Conservation (phyloP, 78 protist species). For the Neovahlkampfia damariscottae region DNA sequence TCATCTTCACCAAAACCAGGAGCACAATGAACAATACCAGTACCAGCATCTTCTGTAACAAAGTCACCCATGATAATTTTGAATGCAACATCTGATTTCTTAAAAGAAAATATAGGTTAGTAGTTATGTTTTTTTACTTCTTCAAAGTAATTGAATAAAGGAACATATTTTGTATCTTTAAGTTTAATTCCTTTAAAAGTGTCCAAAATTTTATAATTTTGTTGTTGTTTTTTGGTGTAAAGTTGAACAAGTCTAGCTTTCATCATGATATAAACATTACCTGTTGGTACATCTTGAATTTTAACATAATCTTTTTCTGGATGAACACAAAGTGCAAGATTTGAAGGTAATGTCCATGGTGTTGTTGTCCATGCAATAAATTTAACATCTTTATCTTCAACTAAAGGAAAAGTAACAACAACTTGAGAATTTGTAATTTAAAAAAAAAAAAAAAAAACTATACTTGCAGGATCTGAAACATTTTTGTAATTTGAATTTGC, state of each 20-base stretch:
- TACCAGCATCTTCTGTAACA: constrained; percentile 84
- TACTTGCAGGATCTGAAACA: constrained; percentile 81
- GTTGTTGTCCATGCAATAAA: constrained; percentile 99
- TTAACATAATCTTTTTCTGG: constrained; percentile 81
- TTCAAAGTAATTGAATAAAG: constrained; percentile 86
- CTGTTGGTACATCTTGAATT: constrained; percentile 11
- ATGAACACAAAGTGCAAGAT: constrained; percentile 85
- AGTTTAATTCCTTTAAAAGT: constrained; percentile 45
- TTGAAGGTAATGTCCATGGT: constrained; percentile 99
- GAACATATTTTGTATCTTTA: constrained; percentile 73
- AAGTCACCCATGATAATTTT: constrained; percentile 66
- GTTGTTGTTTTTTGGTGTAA: constrained; percentile 28
- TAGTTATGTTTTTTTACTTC: background rate
- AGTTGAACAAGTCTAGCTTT: constrained; percentile 15
- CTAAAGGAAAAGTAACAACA: constrained; percentile 49
- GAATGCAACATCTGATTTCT: constrained; percentile 52
- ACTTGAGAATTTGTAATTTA: too few relatives aligned
- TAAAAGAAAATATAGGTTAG: too few relatives aligned
- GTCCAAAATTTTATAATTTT: background rate
- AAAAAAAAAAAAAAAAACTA: background rate
- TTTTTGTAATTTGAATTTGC: constrained; percentile 85
- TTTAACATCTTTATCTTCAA: constrained; percentile 24
- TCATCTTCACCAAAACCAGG: constrained; percentile 99
- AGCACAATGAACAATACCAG: constrained; percentile 99
- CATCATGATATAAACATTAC: background rate